Evolutionary conservation across 495 filamentous ascomycete genomes (phyloP).

Genomic region (Filosporella fistucella): DNA sequence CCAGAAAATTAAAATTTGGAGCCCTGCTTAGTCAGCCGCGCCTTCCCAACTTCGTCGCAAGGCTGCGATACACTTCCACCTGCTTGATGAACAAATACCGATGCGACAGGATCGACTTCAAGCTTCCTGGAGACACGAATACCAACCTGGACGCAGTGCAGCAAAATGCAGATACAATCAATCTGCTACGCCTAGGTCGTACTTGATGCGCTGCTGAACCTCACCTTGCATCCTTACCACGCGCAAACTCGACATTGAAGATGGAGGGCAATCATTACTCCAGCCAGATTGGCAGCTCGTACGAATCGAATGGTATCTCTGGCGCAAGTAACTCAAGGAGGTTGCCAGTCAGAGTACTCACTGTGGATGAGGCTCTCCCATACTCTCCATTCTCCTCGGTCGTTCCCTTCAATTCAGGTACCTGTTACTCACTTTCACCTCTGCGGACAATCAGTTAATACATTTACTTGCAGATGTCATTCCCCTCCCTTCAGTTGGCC

Average conservation of each 20-base stretch:
- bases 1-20: too few relatives aligned
- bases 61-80: too few relatives aligned
- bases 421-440: constrained; percentile 3
- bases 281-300: too few relatives aligned
- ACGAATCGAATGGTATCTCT: too few relatives aligned
- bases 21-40: constrained; percentile 8
- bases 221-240: too few relatives aligned
- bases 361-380: constrained; percentile 79
- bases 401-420: constrained; percentile 81
- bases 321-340: too few relatives aligned
- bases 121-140: neutral
- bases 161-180: too few relatives aligned
- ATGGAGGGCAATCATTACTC: too few relatives aligned
- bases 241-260: too few relatives aligned
- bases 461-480: constrained; percentile 51
- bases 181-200: too few relatives aligned
- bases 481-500: constrained; percentile 58
- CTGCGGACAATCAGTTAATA: neutral
- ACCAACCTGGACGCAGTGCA: too few relatives aligned
- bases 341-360: constrained; percentile 32
- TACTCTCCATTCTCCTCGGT: constrained; percentile 90
- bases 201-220: too few relatives aligned
- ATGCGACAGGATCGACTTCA: neutral
- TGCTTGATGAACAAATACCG: neutral
- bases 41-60: constrained; percentile 3